Evolutionary conservation across 345 rosid genomes (phyloP), one percentile per base, ranked within the genome.

Genomic region (Geranium rotundifolium): DNA sequence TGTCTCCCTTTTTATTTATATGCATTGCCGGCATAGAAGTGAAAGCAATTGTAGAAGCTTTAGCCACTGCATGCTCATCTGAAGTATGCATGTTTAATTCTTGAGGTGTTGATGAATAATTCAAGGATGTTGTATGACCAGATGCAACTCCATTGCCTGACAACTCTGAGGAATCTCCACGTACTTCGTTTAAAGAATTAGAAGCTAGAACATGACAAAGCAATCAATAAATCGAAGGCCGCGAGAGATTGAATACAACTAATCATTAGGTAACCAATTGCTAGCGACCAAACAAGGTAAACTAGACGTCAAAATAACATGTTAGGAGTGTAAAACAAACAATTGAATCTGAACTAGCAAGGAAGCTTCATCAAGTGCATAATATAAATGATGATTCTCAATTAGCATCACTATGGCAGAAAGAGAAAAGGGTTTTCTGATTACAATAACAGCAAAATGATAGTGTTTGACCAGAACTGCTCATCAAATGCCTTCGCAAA

Each of bases 1-100:
- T 16, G 63, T n/a, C 67, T 63, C n/a, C 65, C 56, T 16, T 16
- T 13, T 71, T 74, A 31, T 74, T 72, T 20, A 77, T 56, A 66
- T 60, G 84, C 88, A 84, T 69, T n/a, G 80, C 59, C 14, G 91
- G 93, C 95, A 87, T 73, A 30, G 96, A 92, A 70, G 39, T 73
- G 73, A 81, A 84, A 54, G 71, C 71, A 30, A 73, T 66, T 65
- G 75, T 59, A 1, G 80, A 80, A n/a, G 81, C 80, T 56, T 66
- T 64, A 39, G 72, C 19, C 1, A 34, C 61, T 19, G 61, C 76
- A 55, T 64, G 65, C 49, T 69, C 81, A 49, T 9, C n/a, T 0
- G 65, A 58, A 64, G 66, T 4, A 39, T 63, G 60, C 59, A 30
- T 58, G n/a, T 69, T 80, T 17, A 62, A 62, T 46, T 67, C 82